Evolutionary conservation across 192 early-diverging fungal genomes (phyloP).

Genomic region (Linnemannia hyalina): DNA sequence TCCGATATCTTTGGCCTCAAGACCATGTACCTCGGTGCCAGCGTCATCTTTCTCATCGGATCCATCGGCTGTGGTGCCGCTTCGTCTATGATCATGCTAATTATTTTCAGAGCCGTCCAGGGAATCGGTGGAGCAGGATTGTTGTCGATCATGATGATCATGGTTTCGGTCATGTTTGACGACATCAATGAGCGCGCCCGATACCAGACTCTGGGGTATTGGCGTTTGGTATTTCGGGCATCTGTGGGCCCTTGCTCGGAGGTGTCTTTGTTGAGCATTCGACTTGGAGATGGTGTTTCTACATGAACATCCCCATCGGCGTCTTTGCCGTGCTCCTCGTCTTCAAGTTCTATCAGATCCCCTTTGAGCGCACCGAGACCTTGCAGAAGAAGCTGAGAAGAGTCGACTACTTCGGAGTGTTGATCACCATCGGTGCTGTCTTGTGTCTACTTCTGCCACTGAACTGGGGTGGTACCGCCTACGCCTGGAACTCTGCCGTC

Average conservation of each 20-base stretch:
- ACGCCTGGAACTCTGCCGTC: conserved; percentile 73
- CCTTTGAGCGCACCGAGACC: conserved; percentile 56
- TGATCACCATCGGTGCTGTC: conserved; percentile 59
- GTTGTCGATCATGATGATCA: conserved; percentile 80
- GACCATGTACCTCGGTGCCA: conserved; percentile 36
- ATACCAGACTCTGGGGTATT: conserved; percentile 83
- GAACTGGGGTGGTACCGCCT: conserved; percentile 77
- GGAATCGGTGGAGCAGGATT: conserved; percentile 87
- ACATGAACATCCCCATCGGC: conserved; percentile 87
- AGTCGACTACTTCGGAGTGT: conserved; percentile 77
- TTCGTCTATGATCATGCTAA: conserved; percentile 65
- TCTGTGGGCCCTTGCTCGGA: conserved; percentile 87
- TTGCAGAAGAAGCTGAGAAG: conserved; percentile 68
- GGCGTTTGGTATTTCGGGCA: conserved; percentile 78
- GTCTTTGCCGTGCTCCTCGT: conserved; percentile 68
- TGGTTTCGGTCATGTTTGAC: conserved; percentile 85
- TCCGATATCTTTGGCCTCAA: conserved; percentile 79
- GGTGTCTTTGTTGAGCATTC: conserved; percentile 83
- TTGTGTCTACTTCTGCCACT: conserved; percentile 75
- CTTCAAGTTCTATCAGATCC: conserved; percentile 68
- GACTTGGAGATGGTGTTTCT: conserved; percentile 84
- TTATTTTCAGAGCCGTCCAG: conserved; percentile 79
- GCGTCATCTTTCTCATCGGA: conserved; percentile 46
- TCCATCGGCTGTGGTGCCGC: conserved; percentile 63
- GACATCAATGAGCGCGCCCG: conserved; percentile 82